Evolutionary conservation across 2,329 filamentous ascomycete species (phyloP), one percentile per base, ranked within the genome.

Genomic region (Thermomyces lanuginosus): DNA sequence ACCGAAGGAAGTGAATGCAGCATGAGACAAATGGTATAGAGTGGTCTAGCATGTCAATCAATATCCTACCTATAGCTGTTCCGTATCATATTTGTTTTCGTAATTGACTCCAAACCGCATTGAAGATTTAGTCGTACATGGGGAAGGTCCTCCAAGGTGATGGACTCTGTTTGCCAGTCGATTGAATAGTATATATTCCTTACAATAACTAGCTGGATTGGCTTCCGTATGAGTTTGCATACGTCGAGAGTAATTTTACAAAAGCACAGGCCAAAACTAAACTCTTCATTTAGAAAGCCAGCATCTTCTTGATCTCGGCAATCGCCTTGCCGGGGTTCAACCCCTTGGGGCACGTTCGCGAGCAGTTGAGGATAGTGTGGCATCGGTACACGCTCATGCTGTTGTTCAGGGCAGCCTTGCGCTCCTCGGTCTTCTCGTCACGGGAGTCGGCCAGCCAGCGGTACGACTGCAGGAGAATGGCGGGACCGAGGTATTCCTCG

Each of bases 361-460:
- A 86, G 73, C 86, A 98, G 71, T 98, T 98, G 45, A 98, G 72
- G 53, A 98, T 98, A 38, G 89, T 98, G 68, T 98, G 89, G 69
- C 89, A 98, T 49, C 89, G 72, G 70, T 98, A 98, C 57, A 98
- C 56, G 60, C 79, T 91, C 89, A 98, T 98, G 53, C 78, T 89
- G 71, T 98, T 98, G 61, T 98, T 86, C 44, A 98, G 69, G 33
- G 78, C 79, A 39, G 75, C 72, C 69, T 89, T 89, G 54, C 89
- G 77, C 69, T 92, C 74, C 32, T 69, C 74, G 46, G 67, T 91
- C 57, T 71, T 74, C 71, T 93, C 78, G 55, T 98, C 89, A 58
- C 89, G 77, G 22, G 81, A 91, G 56, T 98, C 89, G 49, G 76
- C 78, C 41, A 98, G 68, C 89, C 89, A 98, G 51, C 86, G 75